These are phyloP conservation scores for Paraglomus brasilianum DNA, from an alignment of 192 early-diverging fungal genomes.

Conservation along the genomic window DNA sequence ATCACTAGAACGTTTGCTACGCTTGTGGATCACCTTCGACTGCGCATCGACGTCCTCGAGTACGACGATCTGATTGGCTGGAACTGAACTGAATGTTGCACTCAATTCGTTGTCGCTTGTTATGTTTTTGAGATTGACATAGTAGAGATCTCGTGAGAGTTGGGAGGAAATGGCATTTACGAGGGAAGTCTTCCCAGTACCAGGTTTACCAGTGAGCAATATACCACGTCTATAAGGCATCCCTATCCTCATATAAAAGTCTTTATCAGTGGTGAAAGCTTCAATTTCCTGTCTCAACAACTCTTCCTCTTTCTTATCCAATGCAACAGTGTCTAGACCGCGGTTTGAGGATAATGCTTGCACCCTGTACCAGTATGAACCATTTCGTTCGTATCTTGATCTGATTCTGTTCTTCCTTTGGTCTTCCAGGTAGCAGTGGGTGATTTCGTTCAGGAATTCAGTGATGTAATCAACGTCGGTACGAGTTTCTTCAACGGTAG, in stretches of 20 bases:
- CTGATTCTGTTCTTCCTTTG: neutral
- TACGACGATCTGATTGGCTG: constrained; percentile 48
- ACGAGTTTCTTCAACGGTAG: constrained; percentile 2
- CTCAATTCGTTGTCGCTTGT: constrained; percentile 37
- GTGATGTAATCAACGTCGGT: constrained; percentile 14
- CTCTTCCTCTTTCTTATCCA: constrained; percentile 48
- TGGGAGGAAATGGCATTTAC: constrained; percentile 44
- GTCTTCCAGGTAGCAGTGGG: neutral
- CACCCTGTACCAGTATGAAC: neutral
- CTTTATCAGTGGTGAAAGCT: constrained; percentile 51
- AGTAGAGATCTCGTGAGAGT: constrained; percentile 40
- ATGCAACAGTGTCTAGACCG: constrained; percentile 55
- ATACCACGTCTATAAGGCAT: constrained; percentile 61
- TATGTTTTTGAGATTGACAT: constrained; percentile 41
- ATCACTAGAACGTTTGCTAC: constrained; percentile 26
- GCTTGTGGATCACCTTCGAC: constrained; percentile 45
- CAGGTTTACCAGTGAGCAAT: constrained; percentile 40
- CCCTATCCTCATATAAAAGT: constrained; percentile 60
- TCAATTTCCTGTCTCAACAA: constrained; percentile 49
- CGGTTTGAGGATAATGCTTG: constrained; percentile 30
- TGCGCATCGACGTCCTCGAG: constrained; percentile 62
- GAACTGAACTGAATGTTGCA: constrained; percentile 37
- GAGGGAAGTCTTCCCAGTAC: constrained; percentile 45
- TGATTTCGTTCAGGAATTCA: constrained; percentile 25
- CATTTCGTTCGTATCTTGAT: constrained; percentile 22